phyloP scores from a whole-genome alignment of 2,329 filamentous ascomycete species.

The Phaeosphaeriaceae sp. region DNA sequence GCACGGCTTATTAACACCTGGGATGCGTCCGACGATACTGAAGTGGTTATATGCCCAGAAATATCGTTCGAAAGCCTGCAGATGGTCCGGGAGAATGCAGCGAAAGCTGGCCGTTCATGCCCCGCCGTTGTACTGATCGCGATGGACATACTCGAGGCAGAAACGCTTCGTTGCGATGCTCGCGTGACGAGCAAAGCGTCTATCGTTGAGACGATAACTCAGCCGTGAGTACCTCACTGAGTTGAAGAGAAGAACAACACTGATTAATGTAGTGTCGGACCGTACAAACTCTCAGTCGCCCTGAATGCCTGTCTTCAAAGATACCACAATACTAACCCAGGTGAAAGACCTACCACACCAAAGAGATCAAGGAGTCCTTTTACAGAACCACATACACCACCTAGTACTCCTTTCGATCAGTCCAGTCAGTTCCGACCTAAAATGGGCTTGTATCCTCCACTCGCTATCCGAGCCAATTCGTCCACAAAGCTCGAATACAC shows the following conservation, averaged over 20 bases:
- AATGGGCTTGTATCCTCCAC: neutral
- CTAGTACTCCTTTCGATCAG: neutral
- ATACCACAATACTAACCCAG: slow-evolving; percentile 14
- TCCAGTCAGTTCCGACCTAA: neutral
- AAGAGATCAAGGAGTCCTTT: neutral
- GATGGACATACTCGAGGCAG: slow-evolving; percentile 34
- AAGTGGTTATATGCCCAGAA: slow-evolving; percentile 36
- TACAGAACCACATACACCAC: neutral
- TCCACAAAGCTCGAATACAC: neutral
- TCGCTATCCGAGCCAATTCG: neutral
- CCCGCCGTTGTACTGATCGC: slow-evolving; percentile 33
- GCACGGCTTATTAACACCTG: slow-evolving; percentile 19
- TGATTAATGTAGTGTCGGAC: slow-evolving; percentile 25
- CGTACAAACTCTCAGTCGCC: slow-evolving; percentile 30
- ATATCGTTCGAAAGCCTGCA: slow-evolving; percentile 30
- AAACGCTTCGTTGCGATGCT: slow-evolving; percentile 32
- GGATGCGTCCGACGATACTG: slow-evolving; percentile 17
- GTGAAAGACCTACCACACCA: neutral
- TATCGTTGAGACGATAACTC: slow-evolving; percentile 35
- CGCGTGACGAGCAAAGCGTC: slow-evolving; percentile 24
- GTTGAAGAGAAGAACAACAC: neutral
- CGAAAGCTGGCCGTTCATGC: slow-evolving; percentile 8
- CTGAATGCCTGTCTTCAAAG: slow-evolving; percentile 28
- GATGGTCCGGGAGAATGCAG: slow-evolving; percentile 15
- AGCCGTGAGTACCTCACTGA: slow-evolving; percentile 27